Conservation (phyloP, 441 rosid genomes). For the Geranium incanum region DNA sequence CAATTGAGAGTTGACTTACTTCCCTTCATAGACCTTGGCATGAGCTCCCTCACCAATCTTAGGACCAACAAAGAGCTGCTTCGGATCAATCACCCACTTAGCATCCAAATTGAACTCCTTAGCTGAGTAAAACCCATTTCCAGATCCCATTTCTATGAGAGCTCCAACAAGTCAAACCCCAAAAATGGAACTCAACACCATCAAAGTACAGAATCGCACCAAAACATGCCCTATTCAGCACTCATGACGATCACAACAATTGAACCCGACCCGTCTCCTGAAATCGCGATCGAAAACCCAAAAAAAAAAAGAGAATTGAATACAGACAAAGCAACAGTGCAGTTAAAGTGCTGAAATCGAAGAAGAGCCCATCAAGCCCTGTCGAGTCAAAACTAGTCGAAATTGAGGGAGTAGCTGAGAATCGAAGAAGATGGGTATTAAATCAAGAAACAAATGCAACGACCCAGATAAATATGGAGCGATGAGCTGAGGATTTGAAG, state of each 20-base stretch:
- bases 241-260: constrained; percentile 4
- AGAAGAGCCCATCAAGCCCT: background rate
- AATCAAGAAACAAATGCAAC: background rate
- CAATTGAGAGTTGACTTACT: constrained; percentile 31
- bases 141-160: constrained; percentile 44
- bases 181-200: background rate
- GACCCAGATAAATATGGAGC: background rate
- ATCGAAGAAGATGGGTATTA: background rate
- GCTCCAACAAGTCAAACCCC: background rate
- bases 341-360: background rate
- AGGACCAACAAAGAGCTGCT: constrained; percentile 57
- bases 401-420: background rate
- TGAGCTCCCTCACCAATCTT: constrained; percentile 68
- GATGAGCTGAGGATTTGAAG: background rate
- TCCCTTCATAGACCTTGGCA: constrained; percentile 68
- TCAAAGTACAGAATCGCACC: background rate
- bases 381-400: constrained; percentile 3
- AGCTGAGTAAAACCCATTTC: constrained; percentile 28
- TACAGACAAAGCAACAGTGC: constrained; percentile 17
- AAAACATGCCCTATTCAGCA: constrained; percentile 17
- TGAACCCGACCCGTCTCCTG: constrained; percentile 16
- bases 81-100: constrained; percentile 58
- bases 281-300: constrained; percentile 33
- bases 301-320: constrained; percentile 10
- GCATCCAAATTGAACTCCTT: constrained; percentile 39